phyloP scores from a whole-genome alignment of 2,329 filamentous ascomycete species.

The Remersonia thermophila region DNA sequence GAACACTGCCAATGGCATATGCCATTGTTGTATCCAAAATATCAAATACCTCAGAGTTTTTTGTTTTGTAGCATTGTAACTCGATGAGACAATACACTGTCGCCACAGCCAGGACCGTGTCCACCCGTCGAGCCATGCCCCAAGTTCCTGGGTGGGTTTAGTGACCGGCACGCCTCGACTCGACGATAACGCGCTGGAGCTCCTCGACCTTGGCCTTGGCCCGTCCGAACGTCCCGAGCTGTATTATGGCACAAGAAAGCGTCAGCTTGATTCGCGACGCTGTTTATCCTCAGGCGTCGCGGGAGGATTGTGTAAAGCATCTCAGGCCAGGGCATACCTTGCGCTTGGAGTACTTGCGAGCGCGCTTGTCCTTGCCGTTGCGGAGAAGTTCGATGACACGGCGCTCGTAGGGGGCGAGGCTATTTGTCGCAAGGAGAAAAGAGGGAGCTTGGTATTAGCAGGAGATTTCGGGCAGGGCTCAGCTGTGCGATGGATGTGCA shows the following conservation, averaged over 20 bases:
- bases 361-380: constrained; percentile 99
- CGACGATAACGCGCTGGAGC: constrained; percentile 94
- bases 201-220: constrained; percentile 99
- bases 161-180: constrained; percentile 52
- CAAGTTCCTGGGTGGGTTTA: no score
- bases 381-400: constrained; percentile 97
- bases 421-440: no score
- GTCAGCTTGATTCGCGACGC: not conserved
- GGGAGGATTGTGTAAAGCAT: not conserved
- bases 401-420: constrained; percentile 91
- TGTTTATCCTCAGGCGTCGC: constrained; percentile 16
- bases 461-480: no score
- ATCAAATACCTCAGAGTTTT: no score
- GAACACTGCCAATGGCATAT: not conserved
- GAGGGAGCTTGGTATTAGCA: no score
- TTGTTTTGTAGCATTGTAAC: no score
- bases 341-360: constrained; percentile 98
- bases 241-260: no score
- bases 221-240: constrained; percentile 97
- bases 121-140: no score
- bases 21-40: no score
- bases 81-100: no score
- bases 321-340: constrained; percentile 49
- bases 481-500: no score
- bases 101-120: no score